These are phyloP conservation scores for Blastomyces gilchristii DNA, from an alignment of 2,329 filamentous ascomycete species.

Conservation along the genomic window DNA sequence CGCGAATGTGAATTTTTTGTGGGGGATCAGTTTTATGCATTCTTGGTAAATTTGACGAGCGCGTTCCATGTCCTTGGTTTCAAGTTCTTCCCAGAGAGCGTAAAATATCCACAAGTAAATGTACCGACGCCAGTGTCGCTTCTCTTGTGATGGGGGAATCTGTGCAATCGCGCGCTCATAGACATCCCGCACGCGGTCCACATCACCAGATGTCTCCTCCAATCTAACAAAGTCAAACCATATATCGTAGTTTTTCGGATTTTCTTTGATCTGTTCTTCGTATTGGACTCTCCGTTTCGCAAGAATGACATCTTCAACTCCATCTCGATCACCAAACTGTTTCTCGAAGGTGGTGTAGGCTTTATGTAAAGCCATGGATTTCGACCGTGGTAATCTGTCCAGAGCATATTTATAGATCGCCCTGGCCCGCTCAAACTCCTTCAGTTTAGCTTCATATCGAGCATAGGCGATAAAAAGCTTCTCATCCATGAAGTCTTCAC, in stretches of 20 bases:
- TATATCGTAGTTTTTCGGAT: conserved; percentile 89
- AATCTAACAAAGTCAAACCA: conserved; percentile 94
- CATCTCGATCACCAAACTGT: conserved; percentile 86
- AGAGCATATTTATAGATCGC: conserved; percentile 96
- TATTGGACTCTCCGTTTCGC: conserved; percentile 88
- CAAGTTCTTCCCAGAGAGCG: conserved; percentile 86
- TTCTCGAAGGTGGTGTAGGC: conserved; percentile 97
- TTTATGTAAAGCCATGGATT: conserved; percentile 75
- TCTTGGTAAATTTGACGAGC: conserved; percentile 85
- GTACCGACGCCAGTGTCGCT: conserved; percentile 92
- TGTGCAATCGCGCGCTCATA: conserved; percentile 96
- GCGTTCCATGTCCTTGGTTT: conserved; percentile 65
- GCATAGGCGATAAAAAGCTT: conserved; percentile 91
- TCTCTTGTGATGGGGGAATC: conserved; percentile 88
- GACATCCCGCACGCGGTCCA: conserved; percentile 75
- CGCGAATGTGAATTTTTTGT: conserved; percentile 94
- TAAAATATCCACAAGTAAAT: conserved; percentile 99
- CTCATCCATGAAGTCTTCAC: conserved; percentile 94
- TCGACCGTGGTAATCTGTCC: conserved; percentile 80
- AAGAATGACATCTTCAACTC: conserved; percentile 91
- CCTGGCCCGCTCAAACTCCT: conserved; percentile 85
- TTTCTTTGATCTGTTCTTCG: conserved; percentile 87
- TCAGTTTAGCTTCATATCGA: conserved; percentile 86
- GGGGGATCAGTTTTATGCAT: conserved; percentile 76
- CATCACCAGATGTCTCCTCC: conserved; percentile 75